Evolutionary conservation across 2,329 filamentous ascomycete genomes (phyloP), one percentile per base, ranked within the genome.

Genomic region (Capronia americana): DNA sequence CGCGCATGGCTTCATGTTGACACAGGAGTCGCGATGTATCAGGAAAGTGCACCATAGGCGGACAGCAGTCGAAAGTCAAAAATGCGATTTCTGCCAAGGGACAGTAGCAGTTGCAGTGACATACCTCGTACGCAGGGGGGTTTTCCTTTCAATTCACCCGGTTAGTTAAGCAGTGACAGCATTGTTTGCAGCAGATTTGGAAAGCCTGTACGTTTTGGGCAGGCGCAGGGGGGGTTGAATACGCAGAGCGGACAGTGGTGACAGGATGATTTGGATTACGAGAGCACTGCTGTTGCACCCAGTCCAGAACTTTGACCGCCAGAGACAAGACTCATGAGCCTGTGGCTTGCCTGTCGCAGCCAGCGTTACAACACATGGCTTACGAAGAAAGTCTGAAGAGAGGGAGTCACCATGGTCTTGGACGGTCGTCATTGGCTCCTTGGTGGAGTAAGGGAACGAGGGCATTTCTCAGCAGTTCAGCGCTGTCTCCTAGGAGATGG

Each of bases 331-430:
- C 24, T 23, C 23, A 46, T 44, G 41, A 57, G 32, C 38, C 24
- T 5, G 54, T 51, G 26, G 61, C 50, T 34, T 51, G 41, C 41
- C 60, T 38, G 60, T 41, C 53, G 44, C 12, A 17, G 12, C 32
- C 7, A 44, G 24, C 23, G 62, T 64, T 64, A 56, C 62, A 64
- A 56, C 57, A 56, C 57, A 57, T 63, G 61, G 61, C 63, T 65
- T 51, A 65, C 63, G 56, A 65, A 65, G 63, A 65, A 14, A 23
- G 20, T 6, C 14, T 8, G 8, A 23, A 12, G 28, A 38, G 55
- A 32, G 1, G 7, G 53, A 55, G 53, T 55, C 53, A 30, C 24
- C 53, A 55, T 8, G 23, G 48, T 10, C 3, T 14, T 26, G 23
- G 53, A 24, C 28, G 53, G 28, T 8, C 53, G 28, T 55, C 24